Base-by-base conservation (phyloP, 2,329 filamentous ascomycete genomes). In the Grosmannia penicillata region DNA sequence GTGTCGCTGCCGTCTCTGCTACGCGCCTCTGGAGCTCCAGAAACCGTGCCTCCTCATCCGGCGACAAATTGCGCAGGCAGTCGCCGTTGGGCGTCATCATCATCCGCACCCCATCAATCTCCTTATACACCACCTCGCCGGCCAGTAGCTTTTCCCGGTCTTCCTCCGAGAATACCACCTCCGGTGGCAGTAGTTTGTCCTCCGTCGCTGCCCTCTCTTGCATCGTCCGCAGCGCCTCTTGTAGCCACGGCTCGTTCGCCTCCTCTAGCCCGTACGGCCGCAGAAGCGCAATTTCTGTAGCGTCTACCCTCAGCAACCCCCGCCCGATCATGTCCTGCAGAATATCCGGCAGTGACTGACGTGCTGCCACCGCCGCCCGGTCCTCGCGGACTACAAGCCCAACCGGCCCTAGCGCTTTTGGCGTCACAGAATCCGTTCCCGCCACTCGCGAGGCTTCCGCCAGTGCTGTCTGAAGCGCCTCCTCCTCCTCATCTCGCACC, bases 81-180 rank as follows among this genome's bases (percentile, higher is more conserved):
- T 83, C 77, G 10, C 82, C 82, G 44, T 80, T 76, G 0, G 82
- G 79, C 0, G 82, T 86, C 37, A 87, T 72, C 47, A 87, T 68
- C 45, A 82, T 75, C 21, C 78, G 69, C 53, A 70, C 68, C 39
- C 74, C 75, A 44, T 80, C 75, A 2, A 75, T 62, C 28, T 75
- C 57, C 53, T 78, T 79, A 43, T 67, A 70, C 8, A 80, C 71
- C 10, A 72, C 61, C 43, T 66, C 63, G 34, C 74, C 75, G 2
- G 65, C 60, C n/a, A 66, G 60, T 7, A 79, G 61, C 3, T 61
- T 54, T 13, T 63, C 59, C 23, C 75, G 65, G 43, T 80, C 75
- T 33, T 73, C 64, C 31, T 66, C 61, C 1, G 58, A 63, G 27
- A 73, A 62, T 19, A 66, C 61, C 10, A 62, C 55, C 51, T 68